Conservation (phyloP, 225 moss, liverwort and hornwort genomes). For the Antitrichia curtipendula region DNA sequence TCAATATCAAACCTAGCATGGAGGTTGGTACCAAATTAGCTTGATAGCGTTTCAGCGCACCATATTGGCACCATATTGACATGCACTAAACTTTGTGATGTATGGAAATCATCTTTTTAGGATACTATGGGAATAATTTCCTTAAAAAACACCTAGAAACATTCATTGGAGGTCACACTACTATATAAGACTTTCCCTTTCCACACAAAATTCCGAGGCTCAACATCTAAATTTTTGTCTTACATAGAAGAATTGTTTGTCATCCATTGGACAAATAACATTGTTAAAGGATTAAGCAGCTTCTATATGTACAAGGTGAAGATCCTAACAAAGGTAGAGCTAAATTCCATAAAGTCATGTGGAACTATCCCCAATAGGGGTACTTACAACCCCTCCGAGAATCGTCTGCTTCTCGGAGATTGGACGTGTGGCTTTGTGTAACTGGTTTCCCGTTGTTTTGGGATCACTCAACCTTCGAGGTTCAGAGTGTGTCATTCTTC, state of each 20-base stretch:
- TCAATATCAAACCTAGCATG: too few species aligned
- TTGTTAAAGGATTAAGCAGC: fast-evolving
- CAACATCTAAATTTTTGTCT: not conserved
- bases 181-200: not conserved
- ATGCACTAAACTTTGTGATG: too few species aligned
- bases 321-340: not conserved
- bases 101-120: fast-evolving
- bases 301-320: not conserved
- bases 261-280: fast-evolving
- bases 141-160: fast-evolving
- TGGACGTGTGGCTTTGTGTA: too few species aligned
- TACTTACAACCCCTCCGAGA: too few species aligned
- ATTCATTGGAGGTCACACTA: not conserved
- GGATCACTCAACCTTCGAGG: too few species aligned
- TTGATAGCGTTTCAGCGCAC: too few species aligned
- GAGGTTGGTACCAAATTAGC: too few species aligned
- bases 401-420: too few species aligned
- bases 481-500: too few species aligned
- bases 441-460: too few species aligned
- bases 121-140: not conserved
- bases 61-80: too few species aligned
- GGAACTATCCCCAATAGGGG: not conserved
- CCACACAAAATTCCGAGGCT: not conserved
- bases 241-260: not conserved
- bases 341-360: not conserved